Evolutionary conservation across 257 asterid genomes (phyloP), one percentile per base, ranked within the genome.

Genomic region (Salvia splendens): DNA sequence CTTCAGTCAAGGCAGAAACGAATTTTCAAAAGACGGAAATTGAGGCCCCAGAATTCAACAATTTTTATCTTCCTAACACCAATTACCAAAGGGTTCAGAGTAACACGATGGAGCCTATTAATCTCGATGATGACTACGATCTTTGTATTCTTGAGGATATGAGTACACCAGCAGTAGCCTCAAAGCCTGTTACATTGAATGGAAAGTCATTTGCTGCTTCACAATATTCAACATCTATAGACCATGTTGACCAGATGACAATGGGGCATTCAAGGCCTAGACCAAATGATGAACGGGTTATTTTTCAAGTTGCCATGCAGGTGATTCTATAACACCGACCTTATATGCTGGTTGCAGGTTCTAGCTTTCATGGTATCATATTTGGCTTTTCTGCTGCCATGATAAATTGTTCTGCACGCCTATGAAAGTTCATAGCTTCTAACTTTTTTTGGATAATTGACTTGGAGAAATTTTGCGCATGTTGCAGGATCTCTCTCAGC

Each of bases 291-390:
- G 97, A 86, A 63, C 84, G 76, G 15, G 80, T 42, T 68, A 78
- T 88, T 61, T 88, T 78, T 66, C 88, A 65, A 64, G 90, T 77
- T 65, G 97, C 96, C 3, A 61, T 90, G 75, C 84, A 86, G 97
- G 97, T 90, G 72, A 78, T 54, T 66, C 57, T 59, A 35, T 61
- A 63, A 58, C 41, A 24, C 30, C 0, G 30, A 24, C 30, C 30
- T 24, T 24, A 24, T 24, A 24, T 24, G 30, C 30, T 24, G 2
- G 30, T 24, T 24, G 30, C 30, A 24, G 30, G 30, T 24, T 24
- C 3, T 24, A 24, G 30, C 30, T 24, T 24, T 24, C 30, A 24
- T 24, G 30, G 30, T 24, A 24, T 24, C 30, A 24, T 24, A 24
- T 24, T 24, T 24, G 30, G 30, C 30, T 24, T 24, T 24, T 24